Conservation (phyloP, 164 flowering plant genomes). For the Litsea cubeba region DNA sequence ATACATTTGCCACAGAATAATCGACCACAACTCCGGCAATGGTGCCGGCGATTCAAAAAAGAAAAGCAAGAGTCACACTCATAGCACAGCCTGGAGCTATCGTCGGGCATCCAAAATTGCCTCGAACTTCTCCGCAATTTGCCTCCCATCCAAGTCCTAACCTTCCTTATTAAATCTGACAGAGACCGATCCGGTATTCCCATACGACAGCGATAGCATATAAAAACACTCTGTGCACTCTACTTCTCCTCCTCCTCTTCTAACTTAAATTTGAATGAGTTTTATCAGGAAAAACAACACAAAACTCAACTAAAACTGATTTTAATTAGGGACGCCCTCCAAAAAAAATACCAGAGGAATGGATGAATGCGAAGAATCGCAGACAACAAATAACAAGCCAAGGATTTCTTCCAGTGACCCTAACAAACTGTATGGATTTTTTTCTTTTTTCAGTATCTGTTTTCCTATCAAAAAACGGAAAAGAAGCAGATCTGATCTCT, state of each 20-base stretch:
- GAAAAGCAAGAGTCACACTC: slow-evolving; percentile 34
- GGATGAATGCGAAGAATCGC: not conserved
- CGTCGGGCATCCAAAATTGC: slow-evolving; percentile 32
- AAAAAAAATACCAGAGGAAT: not conserved
- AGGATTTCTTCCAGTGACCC: not conserved
- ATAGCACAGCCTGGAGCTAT: slow-evolving; percentile 41
- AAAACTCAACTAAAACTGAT: not conserved
- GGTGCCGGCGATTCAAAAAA: slow-evolving; percentile 27
- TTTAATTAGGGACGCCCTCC: not conserved
- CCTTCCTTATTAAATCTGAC: slow-evolving; percentile 40
- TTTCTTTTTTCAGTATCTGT: not conserved
- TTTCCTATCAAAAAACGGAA: not conserved
- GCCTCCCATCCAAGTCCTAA: slow-evolving; percentile 54
- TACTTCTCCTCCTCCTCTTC: not conserved
- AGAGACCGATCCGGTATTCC: slow-evolving; percentile 34
- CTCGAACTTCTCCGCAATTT: slow-evolving; percentile 15
- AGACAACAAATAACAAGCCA: not conserved
- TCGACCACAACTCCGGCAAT: slow-evolving; percentile 59
- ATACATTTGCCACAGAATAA: slow-evolving; percentile 52
- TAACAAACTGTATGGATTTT: not conserved
- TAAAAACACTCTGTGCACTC: not conserved
- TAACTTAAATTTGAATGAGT: no score
- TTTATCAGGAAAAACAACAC: no score
- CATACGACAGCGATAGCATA: slow-evolving; percentile 4
- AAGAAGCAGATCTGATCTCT: slow-evolving; percentile 1